These are phyloP conservation scores for Wickerhamiella alocasiicola DNA, from an alignment of 805 yeast species.

Conservation along the genomic window DNA sequence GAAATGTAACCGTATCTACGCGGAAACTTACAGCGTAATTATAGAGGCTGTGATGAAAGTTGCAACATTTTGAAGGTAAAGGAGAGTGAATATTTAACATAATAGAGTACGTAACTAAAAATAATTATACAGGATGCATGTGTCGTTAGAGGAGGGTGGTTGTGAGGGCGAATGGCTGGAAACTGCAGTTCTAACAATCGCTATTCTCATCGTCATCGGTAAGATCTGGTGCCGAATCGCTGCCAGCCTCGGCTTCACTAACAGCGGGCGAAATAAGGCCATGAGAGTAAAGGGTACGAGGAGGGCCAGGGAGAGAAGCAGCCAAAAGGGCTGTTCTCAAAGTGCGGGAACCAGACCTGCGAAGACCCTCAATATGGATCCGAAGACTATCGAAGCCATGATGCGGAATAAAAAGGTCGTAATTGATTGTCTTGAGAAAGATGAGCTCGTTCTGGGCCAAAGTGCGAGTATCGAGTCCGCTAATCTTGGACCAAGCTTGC, in stretches of 20 bases:
- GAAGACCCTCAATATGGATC: slow-evolving; percentile 1
- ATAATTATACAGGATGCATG: too few species aligned
- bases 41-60: background rate
- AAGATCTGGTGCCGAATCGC: slow-evolving; percentile 6
- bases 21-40: background rate
- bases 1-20: too few species aligned
- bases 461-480: slow-evolving; percentile 46
- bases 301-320: background rate
- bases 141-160: too few species aligned
- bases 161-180: too few species aligned
- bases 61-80: too few species aligned
- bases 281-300: too few species aligned
- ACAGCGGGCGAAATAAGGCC: too few species aligned
- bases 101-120: too few species aligned
- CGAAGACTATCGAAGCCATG: slow-evolving; percentile 11
- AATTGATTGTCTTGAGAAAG: slow-evolving; percentile 43
- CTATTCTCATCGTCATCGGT: slow-evolving; percentile 3
- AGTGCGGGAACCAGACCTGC: background rate
- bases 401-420: slow-evolving; percentile 41
- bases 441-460: slow-evolving; percentile 42
- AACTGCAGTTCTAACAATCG: too few species aligned
- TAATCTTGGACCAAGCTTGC: slow-evolving; percentile 60
- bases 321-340: background rate
- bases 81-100: too few species aligned
- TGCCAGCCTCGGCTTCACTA: background rate